Percentiles rank a stretch among this genome's conserved stretches.
Evolutionary conservation across 768 basidiomycete species (phyloP).

Genomic region (Cyathus striatus): DNA sequence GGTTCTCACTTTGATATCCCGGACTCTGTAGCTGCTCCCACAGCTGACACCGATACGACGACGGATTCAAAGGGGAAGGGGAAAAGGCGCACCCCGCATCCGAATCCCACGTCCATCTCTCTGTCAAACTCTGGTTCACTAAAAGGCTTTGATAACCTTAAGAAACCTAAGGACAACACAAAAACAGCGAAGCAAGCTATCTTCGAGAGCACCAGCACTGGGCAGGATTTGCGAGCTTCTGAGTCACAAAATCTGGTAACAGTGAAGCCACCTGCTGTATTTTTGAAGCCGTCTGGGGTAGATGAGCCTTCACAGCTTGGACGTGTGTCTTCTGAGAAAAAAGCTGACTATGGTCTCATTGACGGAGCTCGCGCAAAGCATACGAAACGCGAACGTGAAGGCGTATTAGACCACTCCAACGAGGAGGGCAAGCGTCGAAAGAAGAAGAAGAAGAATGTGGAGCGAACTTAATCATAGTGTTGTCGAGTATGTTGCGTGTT

Average conservation of each 20-base stretch:
- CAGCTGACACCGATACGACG: no score
- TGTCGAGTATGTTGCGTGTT: neutral
- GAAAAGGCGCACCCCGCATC: conserved; percentile 17
- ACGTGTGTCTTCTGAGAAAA: neutral
- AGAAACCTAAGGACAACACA: conserved; percentile 20
- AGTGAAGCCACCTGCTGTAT: conserved; percentile 16
- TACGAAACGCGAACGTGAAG: conserved; percentile 23
- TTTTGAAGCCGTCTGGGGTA: conserved; percentile 55
- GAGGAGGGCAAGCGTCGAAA: conserved; percentile 23
- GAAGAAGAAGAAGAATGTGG: conserved; percentile 26
- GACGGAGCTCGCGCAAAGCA: conserved; percentile 23
- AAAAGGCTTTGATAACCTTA: conserved; percentile 18
- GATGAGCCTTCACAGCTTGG: conserved; percentile 35
- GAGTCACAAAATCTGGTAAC: neutral
- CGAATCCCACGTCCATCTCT: conserved; percentile 20
- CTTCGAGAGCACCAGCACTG: conserved; percentile 42
- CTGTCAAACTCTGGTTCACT: conserved; percentile 19
- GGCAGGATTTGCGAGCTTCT: conserved; percentile 37
- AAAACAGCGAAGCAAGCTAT: conserved; percentile 41
- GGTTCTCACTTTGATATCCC: no score
- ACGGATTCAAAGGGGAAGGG: no score
- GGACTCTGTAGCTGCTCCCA: no score
- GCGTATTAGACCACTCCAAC: conserved; percentile 11
- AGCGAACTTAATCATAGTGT: neutral
- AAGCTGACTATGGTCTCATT: conserved; percentile 6